phyloP scores from a whole-genome alignment of 1,284 basidiomycete genomes.

The Kwoniella shivajii region DNA sequence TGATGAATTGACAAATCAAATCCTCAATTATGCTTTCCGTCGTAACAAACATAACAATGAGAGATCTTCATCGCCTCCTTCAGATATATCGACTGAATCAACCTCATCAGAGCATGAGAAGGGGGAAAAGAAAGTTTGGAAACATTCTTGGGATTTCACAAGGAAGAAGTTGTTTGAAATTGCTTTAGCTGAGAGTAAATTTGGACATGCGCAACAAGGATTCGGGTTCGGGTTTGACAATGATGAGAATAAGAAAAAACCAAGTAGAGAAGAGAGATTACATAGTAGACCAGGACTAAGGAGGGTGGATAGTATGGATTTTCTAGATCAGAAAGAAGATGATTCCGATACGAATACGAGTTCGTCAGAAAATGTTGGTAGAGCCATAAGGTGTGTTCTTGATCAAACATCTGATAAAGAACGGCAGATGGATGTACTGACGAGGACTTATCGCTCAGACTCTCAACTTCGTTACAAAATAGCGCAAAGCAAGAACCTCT shows the following conservation, averaged over 20 bases:
- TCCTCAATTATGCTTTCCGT: slow-evolving; percentile 30
- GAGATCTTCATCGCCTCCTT: slow-evolving; percentile 1
- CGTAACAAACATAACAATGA: slow-evolving; percentile 6
- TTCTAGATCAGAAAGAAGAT: slow-evolving; percentile 38
- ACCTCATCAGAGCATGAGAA: slow-evolving; percentile 2
- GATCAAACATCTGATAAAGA: neutral
- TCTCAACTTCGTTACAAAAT: slow-evolving; percentile 46
- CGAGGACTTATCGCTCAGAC: slow-evolving; percentile 11
- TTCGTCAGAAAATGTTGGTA: slow-evolving; percentile 23
- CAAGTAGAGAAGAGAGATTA: slow-evolving; percentile 31
- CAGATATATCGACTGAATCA: neutral
- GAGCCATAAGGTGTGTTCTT: slow-evolving; percentile 32
- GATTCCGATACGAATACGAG: slow-evolving; percentile 8
- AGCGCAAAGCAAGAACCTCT: slow-evolving; percentile 30
- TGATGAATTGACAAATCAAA: slow-evolving; percentile 49
- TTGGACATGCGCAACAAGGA: too few species aligned
- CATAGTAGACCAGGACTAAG: slow-evolving; percentile 35
- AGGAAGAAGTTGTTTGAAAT: slow-evolving; percentile 43
- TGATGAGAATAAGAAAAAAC: slow-evolving; percentile 32
- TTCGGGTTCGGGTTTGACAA: slow-evolving; percentile 29
- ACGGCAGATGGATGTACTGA: neutral
- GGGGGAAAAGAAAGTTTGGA: slow-evolving; percentile 36
- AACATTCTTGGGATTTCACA: slow-evolving; percentile 44
- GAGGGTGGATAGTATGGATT: slow-evolving; percentile 46
- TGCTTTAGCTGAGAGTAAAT: slow-evolving; percentile 41